Conservation (phyloP, 441 rosid species). For the Populus hybrid region DNA sequence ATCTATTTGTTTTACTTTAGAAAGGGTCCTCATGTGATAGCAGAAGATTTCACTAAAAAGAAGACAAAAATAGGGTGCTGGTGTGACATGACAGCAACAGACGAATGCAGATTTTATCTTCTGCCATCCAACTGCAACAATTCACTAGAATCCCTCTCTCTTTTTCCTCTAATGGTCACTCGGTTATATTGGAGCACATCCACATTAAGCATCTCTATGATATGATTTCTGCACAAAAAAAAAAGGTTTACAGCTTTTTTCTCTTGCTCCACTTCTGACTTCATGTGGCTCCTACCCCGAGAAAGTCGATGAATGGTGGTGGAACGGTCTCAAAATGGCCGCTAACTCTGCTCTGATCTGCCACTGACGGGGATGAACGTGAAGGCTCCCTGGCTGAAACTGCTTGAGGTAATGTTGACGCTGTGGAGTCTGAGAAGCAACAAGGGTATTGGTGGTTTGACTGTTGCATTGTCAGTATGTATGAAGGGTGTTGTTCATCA, state of each 20-base stretch:
- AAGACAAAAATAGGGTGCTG: neutral
- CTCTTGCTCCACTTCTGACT: neutral
- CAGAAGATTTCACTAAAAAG: neutral
- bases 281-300: constrained; percentile 87
- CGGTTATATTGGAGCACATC: constrained; percentile 24
- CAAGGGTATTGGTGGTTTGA: constrained; percentile 26
- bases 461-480: constrained; percentile 37
- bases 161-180: constrained; percentile 34
- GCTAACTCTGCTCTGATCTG: constrained; percentile 15
- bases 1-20: constrained; percentile 2
- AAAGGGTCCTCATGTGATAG: constrained; percentile 2
- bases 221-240: constrained; percentile 8
- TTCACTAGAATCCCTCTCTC: neutral
- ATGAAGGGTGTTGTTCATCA: constrained; percentile 27
- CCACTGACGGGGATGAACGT: constrained; percentile 20
- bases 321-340: constrained; percentile 32
- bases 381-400: constrained; percentile 28
- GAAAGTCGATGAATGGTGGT: constrained; percentile 89
- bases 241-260: neutral
- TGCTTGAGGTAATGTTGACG: constrained; percentile 1
- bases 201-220: constrained; percentile 22
- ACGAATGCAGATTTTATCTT: constrained; percentile 10
- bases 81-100: constrained; percentile 16
- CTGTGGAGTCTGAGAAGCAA: constrained; percentile 20
- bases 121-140: constrained; percentile 17